Conservation (phyloP, 2,329 filamentous ascomycete species). For the Fusarium compactum region DNA sequence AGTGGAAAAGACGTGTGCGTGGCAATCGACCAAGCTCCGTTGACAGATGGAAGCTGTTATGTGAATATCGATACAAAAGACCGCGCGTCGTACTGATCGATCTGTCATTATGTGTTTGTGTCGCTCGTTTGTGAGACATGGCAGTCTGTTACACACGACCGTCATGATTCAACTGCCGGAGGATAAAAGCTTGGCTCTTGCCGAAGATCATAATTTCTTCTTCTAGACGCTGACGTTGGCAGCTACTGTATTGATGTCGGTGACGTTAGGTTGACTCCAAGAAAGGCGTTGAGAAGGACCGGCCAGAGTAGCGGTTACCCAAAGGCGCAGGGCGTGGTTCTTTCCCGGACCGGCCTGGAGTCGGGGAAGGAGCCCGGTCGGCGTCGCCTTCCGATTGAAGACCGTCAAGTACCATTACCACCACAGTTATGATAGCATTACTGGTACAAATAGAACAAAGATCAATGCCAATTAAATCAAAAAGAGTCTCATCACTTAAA, state of each 20-base stretch:
- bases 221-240: neutral
- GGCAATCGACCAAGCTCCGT: neutral
- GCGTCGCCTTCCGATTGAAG: neutral
- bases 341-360: neutral
- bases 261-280: neutral
- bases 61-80: neutral
- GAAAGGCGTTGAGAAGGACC: neutral
- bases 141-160: neutral
- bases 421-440: neutral
- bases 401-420: neutral
- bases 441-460: neutral
- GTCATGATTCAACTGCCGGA: slow-evolving; percentile 27
- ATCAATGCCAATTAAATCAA: neutral
- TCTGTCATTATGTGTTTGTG: slow-evolving; percentile 5
- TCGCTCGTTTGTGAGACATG: neutral
- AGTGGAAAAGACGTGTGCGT: neutral
- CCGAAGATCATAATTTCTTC: neutral
- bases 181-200: slow-evolving; percentile 4
- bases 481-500: neutral
- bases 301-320: too few species aligned
- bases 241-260: neutral
- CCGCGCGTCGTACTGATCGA: slow-evolving; percentile 12
- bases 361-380: neutral
- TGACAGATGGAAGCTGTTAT: neutral
- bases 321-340: neutral